Base-by-base conservation (phyloP, 129 eudicot species). In the Chrysanthemum seticuspe region DNA sequence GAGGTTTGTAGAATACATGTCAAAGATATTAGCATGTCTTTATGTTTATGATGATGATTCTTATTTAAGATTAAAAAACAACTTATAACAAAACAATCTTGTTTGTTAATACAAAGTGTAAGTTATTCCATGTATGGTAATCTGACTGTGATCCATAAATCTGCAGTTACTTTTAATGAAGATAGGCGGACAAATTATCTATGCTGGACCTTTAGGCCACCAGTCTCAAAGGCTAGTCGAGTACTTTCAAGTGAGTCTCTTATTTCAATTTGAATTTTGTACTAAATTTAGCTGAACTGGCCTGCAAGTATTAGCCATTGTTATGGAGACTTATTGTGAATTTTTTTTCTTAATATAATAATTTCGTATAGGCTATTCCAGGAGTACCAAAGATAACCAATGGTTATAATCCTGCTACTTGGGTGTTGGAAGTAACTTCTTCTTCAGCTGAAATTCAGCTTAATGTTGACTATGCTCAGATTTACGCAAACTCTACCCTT, bases 381-480 rank as follows among this genome's bases (percentile, higher is more conserved):
- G 70, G 70, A 62, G 70, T 73, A 9, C 70, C 77, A 50, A 73
- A 62, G 70, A 73, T 73, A 29, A 73, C 18, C 62, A 62, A 49
- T 15, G 70, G 70, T 62, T 62, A 73, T 73, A 73, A 73, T 62
- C 77, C 77, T 29, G 77, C 77, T 50, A 73, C 77, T 47, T 73
- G 70, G 77, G 77, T 73, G 16, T 49, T 73, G 70, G 77, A 73
- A 62, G 70, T 73, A 50, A 73, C 77, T 48, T 73, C 77, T 62
- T 23, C 62, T 50, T 62, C 36, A 15, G 52, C 70, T 50, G 77
- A 73, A 49, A 29, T 48, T 62, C 70, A 73, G 51, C 70, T 73
- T 27, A 50, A 50, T 27, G 70, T 73, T 50, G 62, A 73, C 52
- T 73, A 48, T 62, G 62, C 70, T 61, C 62, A 61, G 52, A 62